A percentile compares a stretch with the other conserved stretches of the same genome.
phyloP scores from a whole-genome alignment of 345 rosid species.

The Anastatica hierochuntica region DNA sequence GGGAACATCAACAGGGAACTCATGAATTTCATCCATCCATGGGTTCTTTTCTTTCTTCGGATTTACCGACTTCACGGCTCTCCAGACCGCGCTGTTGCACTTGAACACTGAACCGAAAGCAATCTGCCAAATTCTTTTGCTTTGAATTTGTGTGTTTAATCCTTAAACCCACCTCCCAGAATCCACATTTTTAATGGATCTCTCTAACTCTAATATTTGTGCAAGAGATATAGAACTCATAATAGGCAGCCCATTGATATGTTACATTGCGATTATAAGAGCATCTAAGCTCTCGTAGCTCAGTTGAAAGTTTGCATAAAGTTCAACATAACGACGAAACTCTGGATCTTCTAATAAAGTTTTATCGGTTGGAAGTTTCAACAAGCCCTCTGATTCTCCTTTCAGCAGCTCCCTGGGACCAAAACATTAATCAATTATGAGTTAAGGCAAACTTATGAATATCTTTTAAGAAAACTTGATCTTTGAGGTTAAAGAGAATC shows the following conservation, averaged over 20 bases:
- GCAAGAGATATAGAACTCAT: too few relatives aligned
- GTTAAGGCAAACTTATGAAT: too few relatives aligned
- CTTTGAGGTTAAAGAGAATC: not conserved
- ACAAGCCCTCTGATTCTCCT: slow-evolving; percentile 68
- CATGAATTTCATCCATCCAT: slow-evolving; percentile 45
- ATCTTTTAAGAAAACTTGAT: not conserved
- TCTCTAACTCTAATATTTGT: too few relatives aligned
- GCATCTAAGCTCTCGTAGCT: too few relatives aligned
- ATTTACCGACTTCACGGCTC: slow-evolving; percentile 34
- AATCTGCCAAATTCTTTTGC: too few relatives aligned
- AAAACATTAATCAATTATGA: not conserved
- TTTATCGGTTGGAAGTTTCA: slow-evolving; percentile 80
- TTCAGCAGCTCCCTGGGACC: slow-evolving; percentile 55
- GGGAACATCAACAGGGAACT: slow-evolving; percentile 57
- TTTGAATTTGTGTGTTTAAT: too few relatives aligned
- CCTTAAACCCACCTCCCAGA: too few relatives aligned
- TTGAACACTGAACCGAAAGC: slow-evolving; percentile 53
- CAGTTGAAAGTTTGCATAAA: slow-evolving; percentile 79
- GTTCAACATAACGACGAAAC: slow-evolving; percentile 59
- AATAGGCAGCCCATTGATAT: too few relatives aligned
- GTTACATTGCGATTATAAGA: too few relatives aligned
- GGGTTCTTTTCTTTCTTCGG: slow-evolving; percentile 41
- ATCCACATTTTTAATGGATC: too few relatives aligned
- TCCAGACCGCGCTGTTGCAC: slow-evolving; percentile 56
- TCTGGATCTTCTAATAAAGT: slow-evolving; percentile 57